Base-by-base conservation (phyloP, 768 basidiomycete species). In the Boletus eberwhitei region DNA sequence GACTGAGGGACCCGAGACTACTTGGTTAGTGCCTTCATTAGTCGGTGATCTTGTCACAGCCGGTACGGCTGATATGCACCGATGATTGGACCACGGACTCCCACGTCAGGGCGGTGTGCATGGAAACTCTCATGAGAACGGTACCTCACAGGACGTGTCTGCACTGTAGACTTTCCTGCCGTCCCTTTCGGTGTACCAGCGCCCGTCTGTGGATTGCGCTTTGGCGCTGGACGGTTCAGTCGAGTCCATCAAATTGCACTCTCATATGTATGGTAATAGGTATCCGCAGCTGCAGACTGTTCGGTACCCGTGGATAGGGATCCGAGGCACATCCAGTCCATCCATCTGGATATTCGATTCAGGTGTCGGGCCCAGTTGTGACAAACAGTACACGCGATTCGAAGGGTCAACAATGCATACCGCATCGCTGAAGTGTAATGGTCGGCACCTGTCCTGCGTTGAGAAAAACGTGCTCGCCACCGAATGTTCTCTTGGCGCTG, bases 221-320 rank as follows among this genome's bases (percentile, higher is more conserved):
- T 19, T 17, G 11, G 42, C 47, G 2, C 39, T 59, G 14, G 34
- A 49, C 3, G 44, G 29, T 34, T 51, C 52, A 3, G 13, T 22
- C 29, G 8, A 13, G 4, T 51, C 55, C 40, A 51, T 61, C 36
- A 51, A 42, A 24, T 19, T 3, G 16, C 60, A 62, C 34, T 49
- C 60, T 29, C 52, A 31, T 21, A 21, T 49, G 36, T 60, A 62
- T 19, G 43, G 48, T 13, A 35, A 54, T n/a, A 53, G 43, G 26
- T 51, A 64, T 26, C 48, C 38, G 7, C 45, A 46, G 19, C 35
- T 24, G 14, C 35, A 29, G 31, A 2, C 17, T 22, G 48, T 55
- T 21, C 44, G 5, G 4, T 63, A 50, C 32, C 51, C 55, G 3
- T 62, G 63, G 58, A 24, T 12, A 8, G 50, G 48, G 14, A 31